Evolutionary conservation across 1,284 basidiomycete species (phyloP).

Genomic region (Trametes hirsuta): DNA sequence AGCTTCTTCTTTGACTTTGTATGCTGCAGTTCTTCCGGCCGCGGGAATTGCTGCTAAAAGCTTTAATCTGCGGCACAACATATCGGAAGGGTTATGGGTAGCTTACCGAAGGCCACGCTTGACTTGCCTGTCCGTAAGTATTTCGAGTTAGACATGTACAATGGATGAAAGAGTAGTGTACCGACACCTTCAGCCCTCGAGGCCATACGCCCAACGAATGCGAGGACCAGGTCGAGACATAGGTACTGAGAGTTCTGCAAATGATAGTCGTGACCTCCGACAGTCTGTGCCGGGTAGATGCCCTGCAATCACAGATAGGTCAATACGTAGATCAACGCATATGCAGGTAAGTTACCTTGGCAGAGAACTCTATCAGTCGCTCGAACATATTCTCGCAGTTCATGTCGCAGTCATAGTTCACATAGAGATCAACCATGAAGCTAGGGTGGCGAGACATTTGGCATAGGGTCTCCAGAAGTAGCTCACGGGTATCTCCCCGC

Average conservation of each 20-base stretch:
- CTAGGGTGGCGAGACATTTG: slow-evolving; percentile 82
- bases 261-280: slow-evolving; percentile 67
- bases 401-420: slow-evolving; percentile 96
- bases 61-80: neutral
- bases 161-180: slow-evolving; percentile 26
- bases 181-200: slow-evolving; percentile 71
- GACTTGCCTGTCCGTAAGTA: slow-evolving; percentile 34
- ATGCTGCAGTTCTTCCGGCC: slow-evolving; percentile 63
- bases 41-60: slow-evolving; percentile 50
- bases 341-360: slow-evolving; percentile 55
- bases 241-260: slow-evolving; percentile 84
- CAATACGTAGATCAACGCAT: neutral
- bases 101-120: slow-evolving; percentile 65
- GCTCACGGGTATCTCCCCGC: slow-evolving; percentile 86
- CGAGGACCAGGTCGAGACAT: slow-evolving; percentile 87
- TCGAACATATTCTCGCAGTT: slow-evolving; percentile 98
- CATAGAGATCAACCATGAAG: slow-evolving; percentile 95
- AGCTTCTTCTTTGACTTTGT: slow-evolving; percentile 88
- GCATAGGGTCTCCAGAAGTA: slow-evolving; percentile 88
- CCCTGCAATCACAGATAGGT: slow-evolving; percentile 49
- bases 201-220: slow-evolving; percentile 91
- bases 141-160: slow-evolving; percentile 10
- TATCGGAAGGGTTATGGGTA: neutral
- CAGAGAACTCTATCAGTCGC: slow-evolving; percentile 87
- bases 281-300: slow-evolving; percentile 69